Evolutionary conservation across 2,329 filamentous ascomycete species (phyloP), one percentile per base, ranked within the genome.

Genomic region (Xylariaceae sp.): DNA sequence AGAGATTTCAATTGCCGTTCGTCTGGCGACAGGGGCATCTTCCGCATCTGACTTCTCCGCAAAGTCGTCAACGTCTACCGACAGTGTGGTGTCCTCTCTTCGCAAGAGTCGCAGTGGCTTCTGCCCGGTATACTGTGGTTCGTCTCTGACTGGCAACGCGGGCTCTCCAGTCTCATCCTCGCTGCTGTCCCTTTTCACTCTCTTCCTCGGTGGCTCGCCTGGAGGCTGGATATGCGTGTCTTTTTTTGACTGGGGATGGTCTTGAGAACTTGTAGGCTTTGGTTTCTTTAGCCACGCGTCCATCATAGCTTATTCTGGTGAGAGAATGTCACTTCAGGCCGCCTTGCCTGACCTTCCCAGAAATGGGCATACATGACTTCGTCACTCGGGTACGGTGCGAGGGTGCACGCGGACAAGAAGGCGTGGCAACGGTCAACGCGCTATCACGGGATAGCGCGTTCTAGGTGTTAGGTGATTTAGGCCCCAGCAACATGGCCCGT

Each of bases 1-100:
- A 5, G 80, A 80, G 41, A 69, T 78, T 49, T 88, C 83, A 29
- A 89, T 64, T 35, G 83, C 80, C 10, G 83, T 87, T 44, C 70
- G 56, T 33, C 52, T 38, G 27, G 52, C 35, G 3, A 40, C 38
- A 3, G 45, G 35, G 22, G 45, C 51, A n/a, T 55, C 40, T n/a
- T 61, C 55, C 3, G 51, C 51, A 5, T 45, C 46, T 7, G 49
- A 50, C 11, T 32, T 29, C 10, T 45, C 43, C 13, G 45, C 30
- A 16, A 42, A 31, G 8, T 42, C 58, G 46, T 61, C 45, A 33
- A 50, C 64, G n/a, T 61, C 46, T 4, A 56, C 59, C 2, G 58
- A 60, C 27, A 44, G 37, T 22, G 35, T 40, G 24, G 49, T 39
- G 8, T 41, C 28, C 13, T 39, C 38, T n/a, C 37, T 44, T 12